Evolutionary conservation across 495 filamentous ascomycete species (phyloP).

Genomic region (Penicillium roqueforti): DNA sequence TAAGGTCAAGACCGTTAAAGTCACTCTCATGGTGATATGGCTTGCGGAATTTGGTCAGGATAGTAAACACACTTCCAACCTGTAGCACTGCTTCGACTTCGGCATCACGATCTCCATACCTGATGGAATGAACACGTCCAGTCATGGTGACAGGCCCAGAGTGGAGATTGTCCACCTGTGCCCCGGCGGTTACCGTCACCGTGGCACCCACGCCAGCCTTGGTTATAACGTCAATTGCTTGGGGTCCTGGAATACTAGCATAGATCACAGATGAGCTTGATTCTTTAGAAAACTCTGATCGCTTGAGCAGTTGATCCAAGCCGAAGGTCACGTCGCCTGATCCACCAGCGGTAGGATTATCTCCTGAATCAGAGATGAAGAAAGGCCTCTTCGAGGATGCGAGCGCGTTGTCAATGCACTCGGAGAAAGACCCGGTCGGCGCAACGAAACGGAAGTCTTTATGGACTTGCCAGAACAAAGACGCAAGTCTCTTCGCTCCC

Average conservation of each 20-base stretch:
- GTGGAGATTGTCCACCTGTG: slow-evolving; percentile 51
- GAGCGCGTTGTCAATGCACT: slow-evolving; percentile 49
- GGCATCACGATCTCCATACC: slow-evolving; percentile 48
- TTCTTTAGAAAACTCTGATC: slow-evolving; percentile 42
- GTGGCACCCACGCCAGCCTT: slow-evolving; percentile 47
- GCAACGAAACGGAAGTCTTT: slow-evolving; percentile 51
- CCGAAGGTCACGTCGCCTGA: slow-evolving; percentile 55
- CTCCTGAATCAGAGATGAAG: slow-evolving; percentile 57
- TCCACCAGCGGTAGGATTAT: slow-evolving; percentile 55
- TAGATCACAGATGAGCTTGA: slow-evolving; percentile 49
- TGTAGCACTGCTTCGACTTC: slow-evolving; percentile 49
- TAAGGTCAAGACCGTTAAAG: slow-evolving; percentile 48
- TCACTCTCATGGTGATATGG: slow-evolving; percentile 55
- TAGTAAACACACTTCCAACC: slow-evolving; percentile 51
- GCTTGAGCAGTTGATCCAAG: slow-evolving; percentile 41
- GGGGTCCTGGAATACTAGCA: slow-evolving; percentile 51
- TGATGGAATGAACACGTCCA: slow-evolving; percentile 50
- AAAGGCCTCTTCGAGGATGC: slow-evolving; percentile 44
- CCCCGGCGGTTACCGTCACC: slow-evolving; percentile 53
- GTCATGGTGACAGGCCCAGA: slow-evolving; percentile 51
- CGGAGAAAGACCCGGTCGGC: slow-evolving; percentile 46
- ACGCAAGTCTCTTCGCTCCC: slow-evolving; percentile 46
- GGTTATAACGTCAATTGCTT: slow-evolving; percentile 42
- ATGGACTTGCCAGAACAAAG: slow-evolving; percentile 46
- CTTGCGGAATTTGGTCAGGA: slow-evolving; percentile 53